A percentile compares a stretch with the other conserved stretches of the same genome.
Evolutionary conservation across 345 rosid genomes (phyloP).

Genomic region (Boechera retrofracta): DNA sequence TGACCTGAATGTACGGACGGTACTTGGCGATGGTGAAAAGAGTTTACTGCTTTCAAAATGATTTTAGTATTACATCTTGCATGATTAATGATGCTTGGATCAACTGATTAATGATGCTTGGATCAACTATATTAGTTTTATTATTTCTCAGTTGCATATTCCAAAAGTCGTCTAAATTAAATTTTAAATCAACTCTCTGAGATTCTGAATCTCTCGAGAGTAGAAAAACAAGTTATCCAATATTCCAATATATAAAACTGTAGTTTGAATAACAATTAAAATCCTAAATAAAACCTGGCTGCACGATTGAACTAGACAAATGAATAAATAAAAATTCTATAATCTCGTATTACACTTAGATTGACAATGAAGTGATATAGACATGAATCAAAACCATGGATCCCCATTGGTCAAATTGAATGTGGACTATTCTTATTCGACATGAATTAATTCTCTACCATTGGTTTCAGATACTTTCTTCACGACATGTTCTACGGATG

Average conservation of each 20-base stretch:
- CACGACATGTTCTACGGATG: conserved; percentile 23
- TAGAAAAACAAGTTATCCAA: conserved; percentile 18
- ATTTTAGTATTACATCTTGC: conserved; percentile 29
- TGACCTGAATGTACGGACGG: conserved; percentile 7
- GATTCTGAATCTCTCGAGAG: conserved; percentile 21
- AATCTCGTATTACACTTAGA: background rate
- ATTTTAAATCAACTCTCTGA: conserved; percentile 27
- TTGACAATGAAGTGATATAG: conserved; percentile 31
- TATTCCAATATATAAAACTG: background rate
- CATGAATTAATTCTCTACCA: background rate
- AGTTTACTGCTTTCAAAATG: conserved; percentile 27
- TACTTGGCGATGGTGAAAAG: conserved; percentile 29
- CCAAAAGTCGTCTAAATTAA: conserved; percentile 48
- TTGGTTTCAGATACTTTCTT: conserved; percentile 33
- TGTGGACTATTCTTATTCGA: conserved; percentile 36
- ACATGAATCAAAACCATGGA: conserved; percentile 29
- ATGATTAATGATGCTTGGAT: conserved; percentile 27
- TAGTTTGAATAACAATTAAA: conserved; percentile 8
- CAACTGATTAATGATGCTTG: conserved; percentile 7
- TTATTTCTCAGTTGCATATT: conserved; percentile 29
- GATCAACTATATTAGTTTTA: conserved; percentile 6
- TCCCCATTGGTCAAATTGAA: conserved; percentile 25
- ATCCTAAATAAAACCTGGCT: conserved; percentile 29
- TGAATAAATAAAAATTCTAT: background rate
- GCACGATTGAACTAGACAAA: conserved; percentile 28